Percentiles rank a stretch among this genome's conserved stretches.
phyloP scores from a whole-genome alignment of 306 rosid genomes.

The Glycyrrhiza uralensis region DNA sequence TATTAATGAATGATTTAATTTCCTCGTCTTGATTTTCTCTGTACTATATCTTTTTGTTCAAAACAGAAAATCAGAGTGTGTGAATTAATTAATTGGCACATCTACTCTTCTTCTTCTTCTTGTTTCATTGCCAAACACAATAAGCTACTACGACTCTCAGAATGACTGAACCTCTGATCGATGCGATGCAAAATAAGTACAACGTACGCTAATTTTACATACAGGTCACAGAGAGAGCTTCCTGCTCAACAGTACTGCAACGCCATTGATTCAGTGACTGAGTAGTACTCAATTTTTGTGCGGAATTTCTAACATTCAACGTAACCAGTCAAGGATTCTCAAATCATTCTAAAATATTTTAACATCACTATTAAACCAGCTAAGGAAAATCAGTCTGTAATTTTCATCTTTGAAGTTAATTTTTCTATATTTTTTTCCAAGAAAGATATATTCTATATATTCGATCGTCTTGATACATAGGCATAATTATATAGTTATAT shows the following conservation, averaged over 20 bases:
- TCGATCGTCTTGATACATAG: background rate
- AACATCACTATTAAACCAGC: background rate
- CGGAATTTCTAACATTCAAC: constrained; percentile 23
- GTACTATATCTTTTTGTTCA: constrained; percentile 26
- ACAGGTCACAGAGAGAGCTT: background rate
- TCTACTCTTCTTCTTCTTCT: background rate
- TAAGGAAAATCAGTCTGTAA: background rate
- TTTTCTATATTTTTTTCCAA: background rate
- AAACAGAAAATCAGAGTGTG: constrained; percentile 25
- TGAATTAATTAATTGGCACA: constrained; percentile 25
- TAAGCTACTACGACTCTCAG: background rate
- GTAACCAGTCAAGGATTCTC: background rate
- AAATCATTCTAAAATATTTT: background rate
- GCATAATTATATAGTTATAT: background rate
- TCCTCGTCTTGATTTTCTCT: background rate
- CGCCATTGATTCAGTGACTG: constrained; percentile 37
- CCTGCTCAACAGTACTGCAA: constrained; percentile 22
- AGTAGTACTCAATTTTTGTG: constrained; percentile 29
- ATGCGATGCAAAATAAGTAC: constrained; percentile 26
- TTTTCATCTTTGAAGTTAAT: background rate
- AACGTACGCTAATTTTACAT: constrained; percentile 23
- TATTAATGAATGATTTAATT: constrained; percentile 8
- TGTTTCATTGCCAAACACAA: constrained; percentile 10
- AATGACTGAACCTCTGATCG: constrained; percentile 6
- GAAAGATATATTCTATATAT: background rate